Base-by-base conservation (phyloP, 306 rosid species). In the Boehmeria nivea region DNA sequence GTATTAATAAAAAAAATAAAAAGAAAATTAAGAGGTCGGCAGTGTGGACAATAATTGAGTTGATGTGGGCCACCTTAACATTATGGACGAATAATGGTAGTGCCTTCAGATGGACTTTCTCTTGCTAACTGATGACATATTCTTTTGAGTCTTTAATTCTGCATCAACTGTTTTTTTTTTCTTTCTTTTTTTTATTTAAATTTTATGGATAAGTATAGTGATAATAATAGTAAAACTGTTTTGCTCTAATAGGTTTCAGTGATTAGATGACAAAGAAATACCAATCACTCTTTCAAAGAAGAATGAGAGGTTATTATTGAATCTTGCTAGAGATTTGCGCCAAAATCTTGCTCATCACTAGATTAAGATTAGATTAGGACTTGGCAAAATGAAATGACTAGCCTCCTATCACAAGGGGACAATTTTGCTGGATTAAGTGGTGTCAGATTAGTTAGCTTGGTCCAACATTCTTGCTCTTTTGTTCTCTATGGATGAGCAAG, bases 11-110 rank as follows among this genome's bases (percentile, higher is more conserved):
- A 28, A 50, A 34, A 19, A 50, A n/a, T n/a, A n/a, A n/a, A n/a
- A n/a, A n/a, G n/a, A n/a, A n/a, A n/a, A n/a, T n/a, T n/a, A n/a
- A n/a, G n/a, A 26, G 17, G 36, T 43, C 25, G 50, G 34, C 18
- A 25, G n/a, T n/a, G n/a, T 14, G 57, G 53, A 64, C 60, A 49
- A 54, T 43, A 54, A 61, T 8, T 70, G 61, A 59, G 46, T 16
- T 44, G 57, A 27, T 12, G 27, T 23, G 54, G 53, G 20, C 54
- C 51, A 44, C 44, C 47, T 18, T 58, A 34, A 22, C 27, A 51
- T 10, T 36, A 39, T 42, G 18, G 9, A 28, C 13, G n/a, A 46
- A 6, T 17, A 6, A 23, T 22, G 15, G 26, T 25, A 28, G 19
- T 42, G 51, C 40, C 51, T 19, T 17, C 13, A 7, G 28, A 16